Base-by-base conservation (phyloP, 768 basidiomycete genomes). In the Sistotremastrum suecicum region DNA sequence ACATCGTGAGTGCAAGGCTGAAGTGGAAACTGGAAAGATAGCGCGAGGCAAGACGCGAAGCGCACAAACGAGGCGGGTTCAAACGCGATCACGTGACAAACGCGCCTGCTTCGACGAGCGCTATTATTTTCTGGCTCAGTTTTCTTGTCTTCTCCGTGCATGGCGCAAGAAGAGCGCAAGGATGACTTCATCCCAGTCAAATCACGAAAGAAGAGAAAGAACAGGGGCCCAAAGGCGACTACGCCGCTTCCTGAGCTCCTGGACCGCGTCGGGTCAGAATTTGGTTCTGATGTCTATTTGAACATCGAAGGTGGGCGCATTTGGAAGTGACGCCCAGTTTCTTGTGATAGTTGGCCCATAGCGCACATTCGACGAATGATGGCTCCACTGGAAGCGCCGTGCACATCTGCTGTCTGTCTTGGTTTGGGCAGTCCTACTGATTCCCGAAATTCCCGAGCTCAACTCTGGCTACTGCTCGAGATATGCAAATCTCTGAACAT, bases 401-500 rank as follows among this genome's bases (percentile, higher is more conserved):
- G 20, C 20, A 20, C 20, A 20, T 20, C 20, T 33, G 63, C 81
- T 40, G 56, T 87, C 37, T 86, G 83, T 58, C 71, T 87, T 9
- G 83, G 83, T 7, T 65, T 87, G 31, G 83, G 83, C 42, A 81
- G 79, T 58, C 83, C 83, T n/a, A 63, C 68, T 11, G 56, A 65
- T 37, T 84, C 80, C 41, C 64, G 64, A 42, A 74, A 73, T 46
- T 70, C 83, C 35, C 72, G 78, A 48, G 72, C 71, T 34, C 83
- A 86, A 52, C 78, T 87, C 31, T 79, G 70, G 12, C 74, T 83
- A 54, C 68, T 87, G 53, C 65, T 74, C 39, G 66, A 68, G 45
- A 58, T 75, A 35, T 79, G 75, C 57, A 59, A 71, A 44, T 54
- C 56, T 50, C 63, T 79, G n/a, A 54, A 67, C 40, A 71, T 85